Conservation (phyloP, 371 early-diverging fungal genomes). For the Mucor sp. region DNA sequence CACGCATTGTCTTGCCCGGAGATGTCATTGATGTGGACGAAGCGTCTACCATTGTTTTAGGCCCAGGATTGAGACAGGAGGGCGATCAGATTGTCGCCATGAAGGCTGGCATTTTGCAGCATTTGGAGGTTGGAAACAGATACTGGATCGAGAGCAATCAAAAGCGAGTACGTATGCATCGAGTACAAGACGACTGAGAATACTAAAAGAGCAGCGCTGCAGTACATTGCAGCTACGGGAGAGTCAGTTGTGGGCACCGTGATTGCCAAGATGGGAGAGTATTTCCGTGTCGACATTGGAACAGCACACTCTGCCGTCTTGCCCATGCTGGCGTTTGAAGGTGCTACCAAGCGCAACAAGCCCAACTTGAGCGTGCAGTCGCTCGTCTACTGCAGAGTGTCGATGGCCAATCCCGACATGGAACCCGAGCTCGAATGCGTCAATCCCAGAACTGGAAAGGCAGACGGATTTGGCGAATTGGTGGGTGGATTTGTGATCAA, state of each 20-base stretch:
- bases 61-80: slow-evolving; percentile 80
- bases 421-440: slow-evolving; percentile 94
- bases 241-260: slow-evolving; percentile 91
- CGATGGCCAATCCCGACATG: slow-evolving; percentile 92
- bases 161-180: slow-evolving; percentile 59
- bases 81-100: slow-evolving; percentile 65
- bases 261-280: slow-evolving; percentile 68
- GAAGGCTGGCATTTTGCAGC: slow-evolving; percentile 76
- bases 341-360: slow-evolving; percentile 90
- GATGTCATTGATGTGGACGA: slow-evolving; percentile 49
- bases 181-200: background rate
- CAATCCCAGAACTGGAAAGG: slow-evolving; percentile 71
- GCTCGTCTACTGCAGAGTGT: slow-evolving; percentile 84
- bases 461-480: slow-evolving; percentile 84
- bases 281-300: slow-evolving; percentile 91
- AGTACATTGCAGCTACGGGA: slow-evolving; percentile 86
- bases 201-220: slow-evolving; percentile 3
- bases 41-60: slow-evolving; percentile 54
- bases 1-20: slow-evolving; percentile 67
- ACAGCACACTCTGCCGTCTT: slow-evolving; percentile 85
- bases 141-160: slow-evolving; percentile 86
- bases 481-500: slow-evolving; percentile 71
- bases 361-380: slow-evolving; percentile 76
- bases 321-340: slow-evolving; percentile 87
- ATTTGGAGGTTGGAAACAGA: slow-evolving; percentile 54